Base-by-base conservation (phyloP, 164 flowering plant species). In the Aristolochia contorta region DNA sequence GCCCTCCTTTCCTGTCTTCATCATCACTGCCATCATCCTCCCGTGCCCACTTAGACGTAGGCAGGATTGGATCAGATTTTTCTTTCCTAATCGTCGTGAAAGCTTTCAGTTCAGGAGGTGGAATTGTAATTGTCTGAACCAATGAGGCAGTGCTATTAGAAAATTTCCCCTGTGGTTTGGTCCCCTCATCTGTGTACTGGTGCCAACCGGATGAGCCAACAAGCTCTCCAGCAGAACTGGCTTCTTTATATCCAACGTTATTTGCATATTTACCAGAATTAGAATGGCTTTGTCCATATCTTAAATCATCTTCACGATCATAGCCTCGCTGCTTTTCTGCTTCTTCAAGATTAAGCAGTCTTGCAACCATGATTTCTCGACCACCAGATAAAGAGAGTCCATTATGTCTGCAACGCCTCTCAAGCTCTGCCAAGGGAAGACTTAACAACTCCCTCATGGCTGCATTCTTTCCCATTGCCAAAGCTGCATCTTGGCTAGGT, bases 321-420 rank as follows among this genome's bases (percentile, higher is more conserved):
- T 71, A 80, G 45, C 82, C 80, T 70, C 84, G 77, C 67, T 79
- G 96, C 56, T 76, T 89, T 77, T 94, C 99, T 21, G 95, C 93
- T 67, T 91, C 99, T 74, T 91, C 99, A 46, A 94, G 83, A 75
- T 84, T 85, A 65, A 94, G 88, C 73, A 94, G 74, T 57, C 99
- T 78, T 21, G 97, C 84, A 75, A 94, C 99, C 99, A 94, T 94
- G 71, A 76, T 82, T 76, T 89, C 96, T 67, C 96, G 73, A 58
- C 99, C 99, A 71, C 99, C 99, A 69, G 85, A 85, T 57, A 91
- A 93, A 20, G 99, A 91, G 54, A 94, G 68, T 63, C 99, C 99
- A 78, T 91, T 94, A 66, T 89, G 99, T 56, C 91, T 82, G 76
- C 99, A 94, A 18, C 99, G 93, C 73, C 97, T 79, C 67, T 89